Evolutionary conservation across 495 filamentous ascomycete species (phyloP).

Genomic region (Amniculicola lignicola): DNA sequence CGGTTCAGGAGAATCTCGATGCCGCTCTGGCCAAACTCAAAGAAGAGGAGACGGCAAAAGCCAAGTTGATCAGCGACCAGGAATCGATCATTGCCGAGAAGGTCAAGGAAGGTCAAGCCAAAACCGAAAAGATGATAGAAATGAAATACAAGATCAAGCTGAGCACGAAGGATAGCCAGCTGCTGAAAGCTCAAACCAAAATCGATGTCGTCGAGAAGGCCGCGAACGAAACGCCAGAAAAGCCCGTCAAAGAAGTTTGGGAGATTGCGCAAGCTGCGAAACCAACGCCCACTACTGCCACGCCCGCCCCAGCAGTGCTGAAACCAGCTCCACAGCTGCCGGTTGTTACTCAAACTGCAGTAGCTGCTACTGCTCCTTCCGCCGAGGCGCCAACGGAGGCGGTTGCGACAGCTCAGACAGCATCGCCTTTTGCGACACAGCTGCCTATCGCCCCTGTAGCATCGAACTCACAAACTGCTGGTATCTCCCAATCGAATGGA

Average conservation of each 20-base stretch:
- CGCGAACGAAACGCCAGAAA: constrained; percentile 76
- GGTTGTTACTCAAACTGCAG: neutral
- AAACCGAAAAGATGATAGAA: constrained; percentile 52
- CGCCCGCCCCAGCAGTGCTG: neutral
- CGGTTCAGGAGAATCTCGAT: constrained; percentile 42
- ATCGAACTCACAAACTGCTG: constrained; percentile 1
- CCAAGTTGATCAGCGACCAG: constrained; percentile 41
- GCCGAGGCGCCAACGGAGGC: neutral
- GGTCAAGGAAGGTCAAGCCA: constrained; percentile 42
- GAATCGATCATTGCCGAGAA: constrained; percentile 43
- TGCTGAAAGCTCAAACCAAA: constrained; percentile 63
- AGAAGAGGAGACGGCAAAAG: constrained; percentile 45
- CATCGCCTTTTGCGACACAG: neutral
- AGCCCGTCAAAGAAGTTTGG: constrained; percentile 81
- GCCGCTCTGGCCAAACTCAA: constrained; percentile 28
- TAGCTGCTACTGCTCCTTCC: neutral
- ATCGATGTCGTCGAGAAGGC: constrained; percentile 74
- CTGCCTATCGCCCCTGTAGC: neutral
- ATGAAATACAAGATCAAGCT: constrained; percentile 63
- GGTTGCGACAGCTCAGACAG: neutral
- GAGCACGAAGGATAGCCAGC: constrained; percentile 75
- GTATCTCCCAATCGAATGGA: constrained; percentile 16
- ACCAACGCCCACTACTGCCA: constrained; percentile 10
- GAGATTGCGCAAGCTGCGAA: constrained; percentile 64
- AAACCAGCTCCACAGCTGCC: neutral